These are phyloP conservation scores for Ascoidea rubescens DNA, from an alignment of 805 yeast species.

Conservation along the genomic window DNA sequence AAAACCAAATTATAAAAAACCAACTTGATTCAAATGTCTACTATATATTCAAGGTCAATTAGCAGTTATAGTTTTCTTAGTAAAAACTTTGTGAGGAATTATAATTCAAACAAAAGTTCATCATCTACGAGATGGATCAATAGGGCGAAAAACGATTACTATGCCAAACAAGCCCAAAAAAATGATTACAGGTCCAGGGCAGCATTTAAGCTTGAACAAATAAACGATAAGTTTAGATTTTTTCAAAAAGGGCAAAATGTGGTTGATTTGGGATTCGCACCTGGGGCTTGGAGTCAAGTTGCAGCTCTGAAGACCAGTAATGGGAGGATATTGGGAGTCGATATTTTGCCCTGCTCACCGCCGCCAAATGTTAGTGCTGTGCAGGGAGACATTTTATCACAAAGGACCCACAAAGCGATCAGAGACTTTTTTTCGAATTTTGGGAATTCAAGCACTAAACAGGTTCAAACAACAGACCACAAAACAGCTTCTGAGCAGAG, in stretches of 20 bases:
- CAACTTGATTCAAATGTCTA: too few relatives aligned
- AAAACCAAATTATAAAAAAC: too few relatives aligned
- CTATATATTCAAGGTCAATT: too few relatives aligned
- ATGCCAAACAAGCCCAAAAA: constrained; percentile 49
- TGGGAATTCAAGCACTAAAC: constrained; percentile 2
- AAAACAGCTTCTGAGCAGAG: not conserved
- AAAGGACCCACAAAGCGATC: constrained; percentile 44
- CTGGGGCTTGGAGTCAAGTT: constrained; percentile 92
- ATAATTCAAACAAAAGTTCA: constrained; percentile 17
- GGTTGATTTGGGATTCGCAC: constrained; percentile 85
- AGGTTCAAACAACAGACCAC: not conserved
- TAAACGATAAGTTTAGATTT: constrained; percentile 48
- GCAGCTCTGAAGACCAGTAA: constrained; percentile 38
- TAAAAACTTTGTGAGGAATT: too few relatives aligned
- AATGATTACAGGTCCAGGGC: constrained; percentile 70
- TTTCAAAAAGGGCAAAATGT: constrained; percentile 46
- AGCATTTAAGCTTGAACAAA: constrained; percentile 73
- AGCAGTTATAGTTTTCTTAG: too few relatives aligned
- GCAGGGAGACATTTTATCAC: constrained; percentile 79
- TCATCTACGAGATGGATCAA: constrained; percentile 65
- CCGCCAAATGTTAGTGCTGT: constrained; percentile 68
- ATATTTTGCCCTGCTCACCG: constrained; percentile 65
- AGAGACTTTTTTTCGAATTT: constrained; percentile 30
- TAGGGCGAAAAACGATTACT: constrained; percentile 54
- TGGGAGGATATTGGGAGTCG: constrained; percentile 66